Percentiles rank a stretch among this genome's conserved stretches.
Evolutionary conservation across 257 asterid genomes (phyloP).

Genomic region (Primulina tabacum): DNA sequence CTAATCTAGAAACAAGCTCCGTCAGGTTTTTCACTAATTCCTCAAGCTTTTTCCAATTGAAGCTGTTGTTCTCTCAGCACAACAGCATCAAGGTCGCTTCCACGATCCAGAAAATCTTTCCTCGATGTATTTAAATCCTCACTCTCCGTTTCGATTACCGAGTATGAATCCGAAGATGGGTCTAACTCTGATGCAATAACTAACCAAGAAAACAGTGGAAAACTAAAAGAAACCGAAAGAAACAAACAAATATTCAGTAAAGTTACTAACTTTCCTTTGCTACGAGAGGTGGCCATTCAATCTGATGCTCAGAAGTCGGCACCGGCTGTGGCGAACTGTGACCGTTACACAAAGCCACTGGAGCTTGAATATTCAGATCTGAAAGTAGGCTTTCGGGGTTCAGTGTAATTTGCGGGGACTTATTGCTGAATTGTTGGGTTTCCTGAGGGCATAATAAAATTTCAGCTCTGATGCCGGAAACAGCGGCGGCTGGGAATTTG

Average conservation of each 20-base stretch:
- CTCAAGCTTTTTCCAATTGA: constrained; percentile 69
- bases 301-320: constrained; percentile 14
- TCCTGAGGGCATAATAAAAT: constrained; percentile 17
- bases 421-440: constrained; percentile 13
- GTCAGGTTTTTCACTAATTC: constrained; percentile 60
- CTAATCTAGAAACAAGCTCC: constrained; percentile 60
- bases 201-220: constrained; percentile 34
- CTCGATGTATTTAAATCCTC: constrained; percentile 17
- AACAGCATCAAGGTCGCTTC: constrained; percentile 23
- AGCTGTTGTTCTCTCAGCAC: constrained; percentile 45
- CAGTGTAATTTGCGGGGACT: constrained; percentile 22
- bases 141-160: constrained; percentile 22
- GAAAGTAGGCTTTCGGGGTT: constrained; percentile 22
- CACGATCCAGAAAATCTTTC: constrained; percentile 18
- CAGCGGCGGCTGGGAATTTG: constrained; percentile 31
- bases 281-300: constrained; percentile 39
- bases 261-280: constrained; percentile 43
- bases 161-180: constrained; percentile 31
- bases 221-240: constrained; percentile 27
- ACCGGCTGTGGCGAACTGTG: constrained; percentile 24
- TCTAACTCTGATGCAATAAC: constrained; percentile 43
- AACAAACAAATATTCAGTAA: constrained; percentile 27
- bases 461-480: constrained; percentile 9
- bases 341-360: constrained; percentile 32
- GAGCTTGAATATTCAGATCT: constrained; percentile 39